Evolutionary conservation across 2,329 filamentous ascomycete genomes (phyloP).

Genomic region (Cladosporium oxysporum): DNA sequence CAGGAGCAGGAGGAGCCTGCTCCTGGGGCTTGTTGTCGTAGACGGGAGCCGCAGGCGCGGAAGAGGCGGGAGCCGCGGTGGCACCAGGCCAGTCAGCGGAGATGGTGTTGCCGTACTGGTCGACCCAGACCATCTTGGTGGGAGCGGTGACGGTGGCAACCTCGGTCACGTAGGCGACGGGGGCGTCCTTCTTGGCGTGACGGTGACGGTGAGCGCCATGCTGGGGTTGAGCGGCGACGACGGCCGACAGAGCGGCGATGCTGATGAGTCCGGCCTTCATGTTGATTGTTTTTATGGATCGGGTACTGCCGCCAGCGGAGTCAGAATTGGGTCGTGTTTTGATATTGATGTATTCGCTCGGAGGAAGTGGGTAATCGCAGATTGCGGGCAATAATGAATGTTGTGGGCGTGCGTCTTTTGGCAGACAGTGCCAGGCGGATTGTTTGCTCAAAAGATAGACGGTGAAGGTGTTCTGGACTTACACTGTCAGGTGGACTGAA

Average conservation of each 20-base stretch:
- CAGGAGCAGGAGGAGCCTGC: conserved; percentile 21
- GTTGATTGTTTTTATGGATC: conserved; percentile 24
- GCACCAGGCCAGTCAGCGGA: conserved; percentile 6
- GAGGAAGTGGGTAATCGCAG: neutral
- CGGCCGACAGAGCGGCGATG: conserved; percentile 30
- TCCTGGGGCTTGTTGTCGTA: conserved; percentile 7
- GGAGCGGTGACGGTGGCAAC: conserved; percentile 44
- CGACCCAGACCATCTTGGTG: conserved; percentile 60
- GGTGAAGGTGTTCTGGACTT: neutral
- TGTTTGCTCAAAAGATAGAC: neutral
- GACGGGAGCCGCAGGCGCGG: conserved; percentile 15
- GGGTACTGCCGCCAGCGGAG: conserved; percentile 29
- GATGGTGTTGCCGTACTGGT: conserved; percentile 57
- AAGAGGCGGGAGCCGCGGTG: neutral
- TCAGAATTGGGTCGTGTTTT: conserved; percentile 23
- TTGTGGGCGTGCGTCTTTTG: neutral
- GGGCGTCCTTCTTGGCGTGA: conserved; percentile 38
- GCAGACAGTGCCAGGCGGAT: neutral
- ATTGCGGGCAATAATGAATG: neutral
- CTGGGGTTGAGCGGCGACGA: conserved; percentile 29
- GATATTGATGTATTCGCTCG: neutral
- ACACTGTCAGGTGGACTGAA: neutral
- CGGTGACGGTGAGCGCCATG: conserved; percentile 38
- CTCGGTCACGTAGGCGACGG: conserved; percentile 35
- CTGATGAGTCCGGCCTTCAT: conserved; percentile 37